Base-by-base conservation (phyloP, 768 basidiomycete species). In the Trametes coccinea region DNA sequence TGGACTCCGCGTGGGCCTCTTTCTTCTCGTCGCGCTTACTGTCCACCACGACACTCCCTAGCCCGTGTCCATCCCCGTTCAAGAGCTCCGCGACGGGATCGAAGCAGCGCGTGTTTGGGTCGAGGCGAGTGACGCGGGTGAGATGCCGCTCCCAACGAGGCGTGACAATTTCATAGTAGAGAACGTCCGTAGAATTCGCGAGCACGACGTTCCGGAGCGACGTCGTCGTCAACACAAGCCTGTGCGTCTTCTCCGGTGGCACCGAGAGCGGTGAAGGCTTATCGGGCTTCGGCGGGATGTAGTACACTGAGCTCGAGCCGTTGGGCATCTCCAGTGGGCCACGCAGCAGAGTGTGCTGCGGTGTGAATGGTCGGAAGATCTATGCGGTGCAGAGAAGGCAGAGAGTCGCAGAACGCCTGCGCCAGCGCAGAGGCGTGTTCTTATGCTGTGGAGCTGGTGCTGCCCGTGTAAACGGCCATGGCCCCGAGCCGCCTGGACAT, bases 121-220 rank as follows among this genome's bases (percentile, higher is more conserved):
- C 72, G 27, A 77, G 70, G 51, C 73, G 68, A 44, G 66, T 66
- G 44, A 79, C 64, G 53, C 69, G 74, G 63, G 79, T 80, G 64
- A 65, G 41, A 46, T 70, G 62, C 6, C 70, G 66, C 52, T 74
- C 74, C 77, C 77, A 76, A 44, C 71, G 68, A 16, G 75, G 77
- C 34, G 77, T 79, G 40, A 73, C 69, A 56, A 79, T 65, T 57
- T 79, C 79, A 59, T 75, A 80, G 71, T 75, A 77, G 56, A 76
- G 68, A 61, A 67, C 67, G 63, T 79, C 78, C 58, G 67, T 71
- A 37, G 60, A 68, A 57, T 75, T 78, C 41, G 78, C 72, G 52
- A 78, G 71, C 41, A 76, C 68, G 62, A 76, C 72, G 60, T 76
- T 78, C 56, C 69, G 71, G 53, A 77, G 54, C 50, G 66, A 70